phyloP scores from a whole-genome alignment of 352 stramenopile species.

The Achlya hypogyna region DNA sequence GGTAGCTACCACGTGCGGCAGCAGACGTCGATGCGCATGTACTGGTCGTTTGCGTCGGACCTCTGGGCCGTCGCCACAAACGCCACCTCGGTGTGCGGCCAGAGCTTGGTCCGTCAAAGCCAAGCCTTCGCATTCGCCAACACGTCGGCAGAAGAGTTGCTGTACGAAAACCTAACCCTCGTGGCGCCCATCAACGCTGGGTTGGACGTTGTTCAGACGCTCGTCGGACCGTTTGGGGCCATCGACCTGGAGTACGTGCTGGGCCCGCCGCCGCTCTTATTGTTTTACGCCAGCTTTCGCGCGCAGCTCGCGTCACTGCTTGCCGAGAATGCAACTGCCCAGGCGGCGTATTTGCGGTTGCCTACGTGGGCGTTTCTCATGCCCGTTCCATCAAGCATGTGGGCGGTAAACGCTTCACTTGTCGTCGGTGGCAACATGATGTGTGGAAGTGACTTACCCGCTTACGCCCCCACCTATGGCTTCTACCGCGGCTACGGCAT shows the following conservation, averaged over 20 bases:
- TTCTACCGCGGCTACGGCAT: background rate
- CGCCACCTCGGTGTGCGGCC: background rate
- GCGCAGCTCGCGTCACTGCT: background rate
- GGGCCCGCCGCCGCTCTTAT: background rate
- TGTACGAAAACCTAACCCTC: background rate
- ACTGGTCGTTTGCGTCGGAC: background rate
- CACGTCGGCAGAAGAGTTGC: background rate
- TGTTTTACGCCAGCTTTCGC: background rate
- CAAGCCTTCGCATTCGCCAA: constrained; percentile 5
- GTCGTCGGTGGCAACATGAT: background rate
- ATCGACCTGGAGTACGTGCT: background rate
- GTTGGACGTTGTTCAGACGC: background rate
- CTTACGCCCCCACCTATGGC: background rate
- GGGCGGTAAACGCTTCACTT: background rate
- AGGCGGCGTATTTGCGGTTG: background rate
- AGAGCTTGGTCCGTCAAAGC: background rate
- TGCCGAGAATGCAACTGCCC: background rate
- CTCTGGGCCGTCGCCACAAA: background rate
- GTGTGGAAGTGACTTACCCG: background rate
- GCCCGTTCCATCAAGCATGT: background rate
- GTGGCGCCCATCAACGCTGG: background rate
- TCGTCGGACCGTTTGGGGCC: background rate
- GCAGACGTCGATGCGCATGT: background rate
- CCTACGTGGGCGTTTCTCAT: background rate
- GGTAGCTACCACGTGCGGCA: background rate